Conservation (phyloP, 2,329 filamentous ascomycete species). For the Nothophoma quercina region DNA sequence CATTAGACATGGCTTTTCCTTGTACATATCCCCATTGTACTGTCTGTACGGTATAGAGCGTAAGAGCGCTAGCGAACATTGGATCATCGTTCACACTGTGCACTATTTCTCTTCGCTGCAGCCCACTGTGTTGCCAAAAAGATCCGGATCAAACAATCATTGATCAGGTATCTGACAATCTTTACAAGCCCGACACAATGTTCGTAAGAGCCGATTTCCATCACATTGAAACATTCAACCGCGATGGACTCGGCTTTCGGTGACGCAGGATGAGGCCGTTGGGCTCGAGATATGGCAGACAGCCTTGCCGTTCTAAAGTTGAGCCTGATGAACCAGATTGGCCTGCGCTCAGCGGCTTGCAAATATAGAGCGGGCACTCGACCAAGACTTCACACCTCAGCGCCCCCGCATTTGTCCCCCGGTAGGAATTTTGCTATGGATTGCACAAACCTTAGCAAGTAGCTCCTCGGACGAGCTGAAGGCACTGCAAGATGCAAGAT, state of each 20-base stretch:
- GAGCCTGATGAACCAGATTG: neutral
- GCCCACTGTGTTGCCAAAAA: too few species aligned
- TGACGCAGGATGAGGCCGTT: neutral
- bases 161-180: too few species aligned
- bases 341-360: neutral
- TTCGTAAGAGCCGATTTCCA: neutral
- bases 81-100: conserved; percentile 4
- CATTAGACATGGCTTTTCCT: conserved; percentile 13
- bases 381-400: neutral
- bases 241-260: neutral
- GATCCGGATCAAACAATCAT: too few species aligned
- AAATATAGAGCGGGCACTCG: neutral
- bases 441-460: neutral
- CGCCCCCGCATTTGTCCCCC: too few species aligned
- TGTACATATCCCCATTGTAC: conserved; percentile 21
- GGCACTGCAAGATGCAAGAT: neutral
- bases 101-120: neutral
- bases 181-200: too few species aligned
- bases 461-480: neutral
- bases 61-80: conserved; percentile 7
- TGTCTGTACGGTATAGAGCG: conserved; percentile 16
- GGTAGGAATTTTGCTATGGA: neutral
- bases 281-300: neutral
- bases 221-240: neutral
- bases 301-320: neutral